Evolutionary conservation across 2,329 filamentous ascomycete species (phyloP).

Genomic region (Scytalidium sp.): DNA sequence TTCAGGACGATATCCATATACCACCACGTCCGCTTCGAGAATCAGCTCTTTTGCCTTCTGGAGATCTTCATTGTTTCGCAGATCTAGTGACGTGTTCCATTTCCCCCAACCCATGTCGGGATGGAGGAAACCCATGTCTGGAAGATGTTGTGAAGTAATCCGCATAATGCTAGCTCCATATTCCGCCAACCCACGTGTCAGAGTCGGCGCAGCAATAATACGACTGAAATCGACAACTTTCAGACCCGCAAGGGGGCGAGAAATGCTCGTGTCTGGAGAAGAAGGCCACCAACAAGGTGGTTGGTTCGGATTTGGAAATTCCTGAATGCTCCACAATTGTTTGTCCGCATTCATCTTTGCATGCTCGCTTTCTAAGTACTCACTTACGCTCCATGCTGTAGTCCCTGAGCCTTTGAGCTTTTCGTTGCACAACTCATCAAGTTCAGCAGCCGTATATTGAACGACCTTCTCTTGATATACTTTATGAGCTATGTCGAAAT

Average conservation of each 20-base stretch:
- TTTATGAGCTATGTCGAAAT: constrained; percentile 26
- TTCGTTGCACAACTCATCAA: constrained; percentile 1
- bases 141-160: constrained; percentile 37
- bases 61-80: constrained; percentile 38
- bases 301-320: constrained; percentile 10
- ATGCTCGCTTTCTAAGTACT: constrained; percentile 31
- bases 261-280: background rate
- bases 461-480: constrained; percentile 16
- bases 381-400: background rate
- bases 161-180: constrained; percentile 44
- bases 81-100: constrained; percentile 42
- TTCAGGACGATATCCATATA: constrained; percentile 49
- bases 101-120: constrained; percentile 39
- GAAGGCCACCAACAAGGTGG: background rate
- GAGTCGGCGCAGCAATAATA: constrained; percentile 40
- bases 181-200: constrained; percentile 36
- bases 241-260: constrained; percentile 14
- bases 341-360: constrained; percentile 36
- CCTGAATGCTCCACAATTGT: constrained; percentile 34
- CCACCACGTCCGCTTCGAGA: constrained; percentile 47
- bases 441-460: background rate
- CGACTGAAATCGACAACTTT: constrained; percentile 35
- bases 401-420: constrained; percentile 2
- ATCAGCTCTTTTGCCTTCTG: constrained; percentile 38
- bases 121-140: constrained; percentile 32